A percentile compares a stretch with the other conserved stretches of the same genome.
These are phyloP conservation scores for Scortechinia acanthostroma DNA, from an alignment of 2,329 filamentous ascomycete genomes.

Conservation along the genomic window DNA sequence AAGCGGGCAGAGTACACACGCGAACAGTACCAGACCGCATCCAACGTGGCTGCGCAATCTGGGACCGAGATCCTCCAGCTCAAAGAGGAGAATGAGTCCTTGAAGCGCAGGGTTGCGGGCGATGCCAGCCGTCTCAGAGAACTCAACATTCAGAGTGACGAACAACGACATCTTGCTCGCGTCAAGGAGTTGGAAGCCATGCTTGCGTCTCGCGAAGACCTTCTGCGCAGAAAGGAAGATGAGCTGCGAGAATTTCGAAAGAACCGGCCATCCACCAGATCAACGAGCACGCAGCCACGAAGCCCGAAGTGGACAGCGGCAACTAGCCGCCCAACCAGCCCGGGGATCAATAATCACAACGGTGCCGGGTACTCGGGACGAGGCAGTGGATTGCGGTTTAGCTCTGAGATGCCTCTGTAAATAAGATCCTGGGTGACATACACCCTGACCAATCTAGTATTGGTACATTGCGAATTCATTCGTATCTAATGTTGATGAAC, in stretches of 20 bases:
- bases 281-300: conserved; percentile 28
- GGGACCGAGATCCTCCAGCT: conserved; percentile 36
- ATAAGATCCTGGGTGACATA: no score
- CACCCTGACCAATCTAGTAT: no score
- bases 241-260: conserved; percentile 31
- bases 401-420: conserved; percentile 21
- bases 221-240: conserved; percentile 30
- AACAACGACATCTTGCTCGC: conserved; percentile 20
- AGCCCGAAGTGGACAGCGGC: conserved; percentile 26
- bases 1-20: conserved; percentile 44
- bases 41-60: conserved; percentile 34
- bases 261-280: conserved; percentile 28
- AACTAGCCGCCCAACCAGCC: conserved; percentile 27
- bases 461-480: no score
- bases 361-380: conserved; percentile 15
- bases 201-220: conserved; percentile 21
- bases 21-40: conserved; percentile 50
- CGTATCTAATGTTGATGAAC: no score
- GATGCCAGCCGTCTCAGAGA: conserved; percentile 38
- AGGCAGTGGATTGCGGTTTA: conserved; percentile 25
- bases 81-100: conserved; percentile 25
- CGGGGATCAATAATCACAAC: conserved; percentile 13
- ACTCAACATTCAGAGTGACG: conserved; percentile 28
- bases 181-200: conserved; percentile 25
- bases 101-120: conserved; percentile 30